Evolutionary conservation across 805 yeast species (phyloP).

Genomic region (Metschnikowia reukaufii): DNA sequence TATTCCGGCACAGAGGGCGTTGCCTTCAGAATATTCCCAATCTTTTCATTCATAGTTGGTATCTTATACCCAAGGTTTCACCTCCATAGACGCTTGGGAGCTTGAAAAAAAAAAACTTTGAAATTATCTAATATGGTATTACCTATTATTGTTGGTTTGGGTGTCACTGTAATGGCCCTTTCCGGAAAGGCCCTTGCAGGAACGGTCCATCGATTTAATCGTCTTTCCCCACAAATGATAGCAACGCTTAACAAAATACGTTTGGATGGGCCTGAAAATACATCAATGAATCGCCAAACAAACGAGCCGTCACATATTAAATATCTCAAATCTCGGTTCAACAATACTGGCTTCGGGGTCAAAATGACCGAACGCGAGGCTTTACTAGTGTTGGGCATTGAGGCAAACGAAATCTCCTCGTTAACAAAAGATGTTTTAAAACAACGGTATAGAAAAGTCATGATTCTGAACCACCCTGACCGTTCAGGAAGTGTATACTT

Average conservation of each 20-base stretch:
- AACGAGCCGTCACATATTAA: slow-evolving; percentile 19
- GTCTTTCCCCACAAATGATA: slow-evolving; percentile 22
- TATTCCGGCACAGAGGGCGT: too few relatives aligned
- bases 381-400: slow-evolving; percentile 39
- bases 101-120: too few relatives aligned
- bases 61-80: too few relatives aligned
- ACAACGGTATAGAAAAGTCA: slow-evolving; percentile 38
- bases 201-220: slow-evolving; percentile 14
- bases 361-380: slow-evolving; percentile 48
- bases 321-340: slow-evolving; percentile 21
- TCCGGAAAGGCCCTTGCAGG: slow-evolving; percentile 16
- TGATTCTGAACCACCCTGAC: slow-evolving; percentile 46
- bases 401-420: slow-evolving; percentile 36
- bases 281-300: slow-evolving; percentile 12
- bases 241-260: slow-evolving; percentile 21
- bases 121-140: too few relatives aligned
- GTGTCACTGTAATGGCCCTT: slow-evolving; percentile 20
- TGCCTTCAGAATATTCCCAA: too few relatives aligned
- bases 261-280: slow-evolving; percentile 11
- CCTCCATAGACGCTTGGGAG: too few relatives aligned
- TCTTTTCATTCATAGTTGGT: too few relatives aligned
- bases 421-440: slow-evolving; percentile 28
- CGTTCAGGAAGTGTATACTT: slow-evolving; percentile 40
- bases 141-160: slow-evolving; percentile 21
- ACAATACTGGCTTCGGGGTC: slow-evolving; percentile 30